Conservation (phyloP, 2,329 filamentous ascomycete species). For the Blumeria hordei region DNA sequence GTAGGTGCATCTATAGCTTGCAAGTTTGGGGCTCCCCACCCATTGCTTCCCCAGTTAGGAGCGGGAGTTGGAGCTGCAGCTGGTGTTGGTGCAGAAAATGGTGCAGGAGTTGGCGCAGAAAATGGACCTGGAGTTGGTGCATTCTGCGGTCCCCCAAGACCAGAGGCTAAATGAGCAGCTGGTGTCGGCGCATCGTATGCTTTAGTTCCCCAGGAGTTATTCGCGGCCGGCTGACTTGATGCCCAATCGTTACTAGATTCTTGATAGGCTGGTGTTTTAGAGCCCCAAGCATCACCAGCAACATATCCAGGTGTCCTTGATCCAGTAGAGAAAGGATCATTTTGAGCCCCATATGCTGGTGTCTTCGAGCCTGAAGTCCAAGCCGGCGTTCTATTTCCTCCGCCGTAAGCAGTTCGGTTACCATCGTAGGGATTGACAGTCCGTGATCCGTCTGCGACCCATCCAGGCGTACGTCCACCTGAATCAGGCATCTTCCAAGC, state of each 20-base stretch:
- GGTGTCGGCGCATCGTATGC: conserved; percentile 48
- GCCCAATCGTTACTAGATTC: conserved; percentile 37
- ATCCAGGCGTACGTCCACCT: conserved; percentile 39
- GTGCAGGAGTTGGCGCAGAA: conserved; percentile 23
- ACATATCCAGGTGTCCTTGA: conserved; percentile 59
- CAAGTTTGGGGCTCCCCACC: conserved; percentile 22
- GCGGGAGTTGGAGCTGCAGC: conserved; percentile 44
- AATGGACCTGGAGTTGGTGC: conserved; percentile 51
- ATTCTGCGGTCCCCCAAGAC: conserved; percentile 35
- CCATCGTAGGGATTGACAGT: conserved; percentile 41
- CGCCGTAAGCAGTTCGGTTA: conserved; percentile 48
- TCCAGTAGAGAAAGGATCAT: conserved; percentile 37
- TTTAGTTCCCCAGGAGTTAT: conserved; percentile 17
- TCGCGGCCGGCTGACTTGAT: conserved; percentile 7
- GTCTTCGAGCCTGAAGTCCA: conserved; percentile 63
- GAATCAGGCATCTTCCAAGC: conserved; percentile 32
- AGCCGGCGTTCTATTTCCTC: conserved; percentile 45
- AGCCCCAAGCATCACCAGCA: conserved; percentile 32
- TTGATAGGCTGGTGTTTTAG: conserved; percentile 46
- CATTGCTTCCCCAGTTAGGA: conserved; percentile 25
- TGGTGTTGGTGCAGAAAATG: conserved; percentile 25
- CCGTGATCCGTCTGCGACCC: conserved; percentile 37
- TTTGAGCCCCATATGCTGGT: conserved; percentile 24
- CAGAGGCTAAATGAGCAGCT: conserved; percentile 31
- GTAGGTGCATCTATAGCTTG: conserved; percentile 26